Evolutionary conservation across 192 early-diverging fungal species (phyloP), one percentile per base, ranked within the genome.

Genomic region (Podila clonocystis): DNA sequence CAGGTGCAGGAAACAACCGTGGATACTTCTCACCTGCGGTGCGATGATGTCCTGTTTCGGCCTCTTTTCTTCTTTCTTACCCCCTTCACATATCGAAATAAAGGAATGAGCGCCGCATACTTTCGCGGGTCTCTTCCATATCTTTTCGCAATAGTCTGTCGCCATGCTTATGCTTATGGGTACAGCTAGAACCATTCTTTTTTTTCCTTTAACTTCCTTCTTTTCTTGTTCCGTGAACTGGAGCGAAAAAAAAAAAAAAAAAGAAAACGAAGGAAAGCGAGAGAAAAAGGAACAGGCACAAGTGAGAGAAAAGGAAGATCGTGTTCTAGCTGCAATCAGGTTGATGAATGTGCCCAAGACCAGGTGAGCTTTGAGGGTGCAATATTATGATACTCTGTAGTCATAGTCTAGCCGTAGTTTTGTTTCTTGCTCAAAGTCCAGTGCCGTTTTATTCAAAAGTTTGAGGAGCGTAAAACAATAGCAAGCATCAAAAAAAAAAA

Each of bases 41-140:
- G 34, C 34, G 34, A 61, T 28, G 6, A 13, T 15, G 5, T 20
- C 29, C 30, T 30, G 7, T 19, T 30, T 61, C 3, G 24, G 15
- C 29, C 59, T 5, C 29, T 19, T 31, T 60, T 60, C 24, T 60
- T 31, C 28, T 29, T 60, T 60, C 58, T 60, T 60, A 7, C 17
- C 20, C 22, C 17, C n/a, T 24, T 55, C 52, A 24, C 4, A 26
- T 55, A n/a, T 55, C 52, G 52, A 26, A 55, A 55, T 55, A 55
- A 55, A 55, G 52, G 24, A 55, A 55, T 55, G 52, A 55, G 52
- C 52, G 52, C 52, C 24, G 52, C 52, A 55, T 55, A n/a, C 52
- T 22, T 55, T 55, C 3, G 52, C 52, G 52, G 52, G 52, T 55
- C 52, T 55, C 52, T 55, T 55, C 52, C 52, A n/a, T 24, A 55